Base-by-base conservation (phyloP, 2,329 filamentous ascomycete species). In the Aspergillus luchuensis region DNA sequence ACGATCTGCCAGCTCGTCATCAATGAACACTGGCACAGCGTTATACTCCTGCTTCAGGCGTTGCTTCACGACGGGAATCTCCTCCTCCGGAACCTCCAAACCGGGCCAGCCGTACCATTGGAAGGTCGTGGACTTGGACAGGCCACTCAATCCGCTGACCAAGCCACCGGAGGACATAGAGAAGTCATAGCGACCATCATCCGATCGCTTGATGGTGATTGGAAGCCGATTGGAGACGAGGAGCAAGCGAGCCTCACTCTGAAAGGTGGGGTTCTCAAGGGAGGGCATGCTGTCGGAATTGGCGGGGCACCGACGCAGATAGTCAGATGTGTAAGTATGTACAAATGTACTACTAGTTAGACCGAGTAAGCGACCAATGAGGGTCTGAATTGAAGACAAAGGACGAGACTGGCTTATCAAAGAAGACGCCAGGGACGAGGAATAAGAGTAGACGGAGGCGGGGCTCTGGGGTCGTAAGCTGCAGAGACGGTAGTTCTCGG, bases 81-180 rank as follows among this genome's bases (percentile, higher is more conserved):
- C 94, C 58, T 87, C 85, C 65, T 96, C 91, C 41, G 94, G 94
- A 4, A 98, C 88, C 77, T 98, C 92, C 52, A 97, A 80, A 39
- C 95, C 95, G 0, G 95, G 93, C 94, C 95, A 98, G 68, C 95
- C 95, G 78, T 98, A 98, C 95, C 95, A 99, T 77, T 95, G 91
- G 78, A 98, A 98, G 68, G 89, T 94, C 25, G 92, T 97, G 33
- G 91, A 90, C 79, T 97, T 97, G 70, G 91, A 89, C 60, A 98
- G 81, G 25, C 95, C 95, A 67, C 91, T 96, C 63, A 99, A 83
- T 19, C 95, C 95, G 54, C 92, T 97, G 71, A 98, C 95, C 43
- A 99, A 86, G 43, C 95, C 95, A 60, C 95, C 95, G 2, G 95
- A 98, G 50, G 94, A 98, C 91, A 97, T 97, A 75, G 90, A 92